Evolutionary conservation across 208 protist species (phyloP).

Genomic region (Leishmania mexicana): DNA sequence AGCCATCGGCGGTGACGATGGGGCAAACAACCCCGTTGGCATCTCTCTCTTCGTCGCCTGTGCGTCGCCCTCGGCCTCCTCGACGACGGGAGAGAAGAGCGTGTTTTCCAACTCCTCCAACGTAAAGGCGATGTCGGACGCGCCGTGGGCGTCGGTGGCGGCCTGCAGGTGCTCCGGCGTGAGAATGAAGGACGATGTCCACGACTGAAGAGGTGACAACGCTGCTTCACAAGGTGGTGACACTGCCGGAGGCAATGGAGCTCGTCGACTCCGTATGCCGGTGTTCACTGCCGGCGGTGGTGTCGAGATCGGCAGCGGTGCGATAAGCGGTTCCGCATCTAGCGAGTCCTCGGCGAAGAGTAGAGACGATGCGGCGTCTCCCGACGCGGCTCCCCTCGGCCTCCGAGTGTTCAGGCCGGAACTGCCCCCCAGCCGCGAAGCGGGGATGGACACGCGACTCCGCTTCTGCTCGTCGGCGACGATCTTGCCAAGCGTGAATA

Average conservation of each 20-base stretch:
- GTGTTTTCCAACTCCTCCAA: constrained; percentile 78
- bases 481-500: constrained; percentile 22
- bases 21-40: no score
- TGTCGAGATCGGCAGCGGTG: neutral
- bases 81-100: constrained; percentile 39
- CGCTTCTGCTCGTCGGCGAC: constrained; percentile 29
- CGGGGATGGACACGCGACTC: constrained; percentile 24
- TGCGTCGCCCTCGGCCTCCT: neutral
- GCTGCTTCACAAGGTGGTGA: neutral
- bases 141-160: constrained; percentile 4
- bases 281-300: neutral
- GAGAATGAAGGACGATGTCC: constrained; percentile 20
- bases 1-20: neutral
- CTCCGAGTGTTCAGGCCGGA: neutral
- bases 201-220: constrained; percentile 15
- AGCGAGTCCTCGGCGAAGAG: neutral
- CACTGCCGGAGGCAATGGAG: neutral
- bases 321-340: neutral
- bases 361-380: neutral
- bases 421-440: constrained; percentile 11
- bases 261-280: neutral
- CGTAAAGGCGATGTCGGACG: constrained; percentile 72
- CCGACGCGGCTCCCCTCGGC: neutral
- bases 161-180: constrained; percentile 10
- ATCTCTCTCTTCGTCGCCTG: neutral